Base-by-base conservation (phyloP, 179 eudicot genomes). In the Beta lomatogona region DNA sequence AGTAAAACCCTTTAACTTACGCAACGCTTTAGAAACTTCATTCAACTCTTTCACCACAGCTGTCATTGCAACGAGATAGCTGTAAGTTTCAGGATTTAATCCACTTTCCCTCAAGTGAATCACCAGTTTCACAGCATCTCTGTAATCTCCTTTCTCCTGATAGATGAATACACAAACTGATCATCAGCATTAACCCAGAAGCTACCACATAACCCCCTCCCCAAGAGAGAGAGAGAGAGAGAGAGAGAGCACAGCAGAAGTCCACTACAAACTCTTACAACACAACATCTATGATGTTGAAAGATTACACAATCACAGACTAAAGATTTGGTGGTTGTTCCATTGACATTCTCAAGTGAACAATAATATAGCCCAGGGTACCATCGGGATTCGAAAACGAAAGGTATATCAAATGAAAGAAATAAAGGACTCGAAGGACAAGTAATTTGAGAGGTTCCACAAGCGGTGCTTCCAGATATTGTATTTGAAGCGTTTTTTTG, bases 31-130 rank as follows among this genome's bases (percentile, higher is more conserved):
- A 75, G 91, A 81, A 22, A 95, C 81, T 85, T 92, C 94, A 73
- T 93, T 93, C 80, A 91, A 86, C 83, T 93, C 98, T 83, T 93
- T 95, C 16, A 95, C 93, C 57, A 91, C 87, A 73, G 98, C 98
- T 63, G 98, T 92, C 97, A 93, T 91, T 28, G 95, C 98, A 28
- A 93, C 87, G 15, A 95, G 87, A 82, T 91, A 93, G 88, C 97
- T 93, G 82, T 93, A 95, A 66, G 87, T 87, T 89, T 93, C 97
- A 31, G 97, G 94, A 78, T 83, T 93, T 71, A 93, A 82, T 59
- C 88, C 94, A 22, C 84, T 69, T 82, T 93, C 94, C 86, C 81
- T 87, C 18, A 93, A 82, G 77, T 85, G 83, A 75, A 91, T 87
- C 77, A 95, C 98, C 53, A 89, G 76, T 69, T 90, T 92, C 74